These are phyloP conservation scores for Curvularia sp. DNA, from an alignment of 2,329 filamentous ascomycete genomes.

Conservation along the genomic window DNA sequence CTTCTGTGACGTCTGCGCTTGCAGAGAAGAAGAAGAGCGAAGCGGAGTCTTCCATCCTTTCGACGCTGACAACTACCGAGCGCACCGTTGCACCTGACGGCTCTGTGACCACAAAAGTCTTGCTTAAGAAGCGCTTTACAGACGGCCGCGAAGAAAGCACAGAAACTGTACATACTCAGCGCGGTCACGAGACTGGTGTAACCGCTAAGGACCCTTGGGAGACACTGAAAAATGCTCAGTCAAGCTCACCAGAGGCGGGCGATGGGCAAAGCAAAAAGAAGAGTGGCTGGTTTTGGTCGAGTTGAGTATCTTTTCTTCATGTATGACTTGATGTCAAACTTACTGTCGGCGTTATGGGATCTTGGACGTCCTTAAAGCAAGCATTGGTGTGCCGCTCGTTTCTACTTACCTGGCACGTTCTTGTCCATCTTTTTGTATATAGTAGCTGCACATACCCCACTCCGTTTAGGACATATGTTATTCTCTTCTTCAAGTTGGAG, in stretches of 20 bases:
- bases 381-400: background rate
- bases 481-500: background rate
- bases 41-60: conserved; percentile 54
- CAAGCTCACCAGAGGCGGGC: conserved; percentile 7
- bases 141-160: conserved; percentile 67
- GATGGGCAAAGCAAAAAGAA: conserved; percentile 25
- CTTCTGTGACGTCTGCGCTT: background rate
- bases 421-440: background rate
- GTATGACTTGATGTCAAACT: background rate
- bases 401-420: background rate
- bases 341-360: background rate
- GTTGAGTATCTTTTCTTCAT: background rate
- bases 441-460: conserved; percentile 14
- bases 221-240: conserved; percentile 19
- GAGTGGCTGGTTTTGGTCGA: conserved; percentile 47
- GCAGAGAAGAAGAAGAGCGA: conserved; percentile 25
- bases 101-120: conserved; percentile 63
- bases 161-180: conserved; percentile 60
- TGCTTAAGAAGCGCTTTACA: conserved; percentile 65
- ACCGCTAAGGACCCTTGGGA: conserved; percentile 23
- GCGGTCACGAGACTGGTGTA: conserved; percentile 29
- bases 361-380: background rate
- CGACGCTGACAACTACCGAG: conserved; percentile 65
- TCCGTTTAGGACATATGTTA: background rate
- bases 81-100: conserved; percentile 64